Percentiles rank a stretch among this genome's conserved stretches.
Conservation (phyloP, 148 eudicot species). For the Rhododendron ferrugineum region DNA sequence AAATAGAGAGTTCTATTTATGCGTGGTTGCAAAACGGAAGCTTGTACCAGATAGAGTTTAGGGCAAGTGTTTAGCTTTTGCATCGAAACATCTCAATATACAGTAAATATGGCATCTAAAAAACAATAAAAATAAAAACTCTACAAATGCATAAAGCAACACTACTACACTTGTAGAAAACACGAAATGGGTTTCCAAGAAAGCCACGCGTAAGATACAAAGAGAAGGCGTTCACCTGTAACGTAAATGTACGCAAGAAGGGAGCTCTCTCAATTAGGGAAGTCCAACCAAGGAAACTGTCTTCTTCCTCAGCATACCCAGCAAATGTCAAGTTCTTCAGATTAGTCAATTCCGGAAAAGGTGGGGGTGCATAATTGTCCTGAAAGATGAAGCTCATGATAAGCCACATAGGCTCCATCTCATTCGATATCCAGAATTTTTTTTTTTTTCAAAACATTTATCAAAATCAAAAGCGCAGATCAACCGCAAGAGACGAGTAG, state of each 20-base stretch:
- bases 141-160: neutral
- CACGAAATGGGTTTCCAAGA: neutral
- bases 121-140: neutral
- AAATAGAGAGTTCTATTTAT: neutral
- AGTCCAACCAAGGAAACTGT: neutral
- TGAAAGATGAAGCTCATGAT: too few relatives aligned
- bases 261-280: neutral
- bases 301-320: neutral
- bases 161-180: neutral
- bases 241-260: neutral
- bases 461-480: too few relatives aligned
- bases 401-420: too few relatives aligned
- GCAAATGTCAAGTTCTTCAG: neutral
- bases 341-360: neutral
- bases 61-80: neutral
- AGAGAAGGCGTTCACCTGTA: neutral
- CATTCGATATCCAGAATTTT: too few relatives aligned
- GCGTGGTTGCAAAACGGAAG: neutral
- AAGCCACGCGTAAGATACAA: neutral
- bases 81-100: neutral
- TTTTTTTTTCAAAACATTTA: too few relatives aligned
- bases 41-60: neutral
- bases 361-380: neutral
- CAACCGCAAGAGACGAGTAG: too few relatives aligned
- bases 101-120: neutral